Conservation (phyloP, 2,329 filamentous ascomycete genomes). For the Xylariomycetidae sp. region DNA sequence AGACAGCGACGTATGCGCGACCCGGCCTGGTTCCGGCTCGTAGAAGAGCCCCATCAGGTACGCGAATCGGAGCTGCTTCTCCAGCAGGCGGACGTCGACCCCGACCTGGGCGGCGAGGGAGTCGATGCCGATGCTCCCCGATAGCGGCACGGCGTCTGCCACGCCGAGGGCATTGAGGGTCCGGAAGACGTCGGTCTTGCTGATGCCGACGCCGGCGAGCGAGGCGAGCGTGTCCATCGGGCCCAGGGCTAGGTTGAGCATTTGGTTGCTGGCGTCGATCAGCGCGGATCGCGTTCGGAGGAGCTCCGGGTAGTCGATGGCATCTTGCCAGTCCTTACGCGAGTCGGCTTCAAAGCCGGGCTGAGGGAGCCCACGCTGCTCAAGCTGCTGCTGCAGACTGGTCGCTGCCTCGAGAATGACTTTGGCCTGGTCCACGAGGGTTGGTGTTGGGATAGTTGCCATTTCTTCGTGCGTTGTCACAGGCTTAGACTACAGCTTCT, state of each 20-base stretch:
- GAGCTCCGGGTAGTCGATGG: constrained; percentile 3
- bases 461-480: too few relatives aligned
- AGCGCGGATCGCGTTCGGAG: constrained; percentile 6
- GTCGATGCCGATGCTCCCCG: too few relatives aligned
- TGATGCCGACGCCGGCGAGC: too few relatives aligned
- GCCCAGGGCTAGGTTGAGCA: too few relatives aligned
- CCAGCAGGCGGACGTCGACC: constrained; percentile 1
- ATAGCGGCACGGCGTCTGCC: too few relatives aligned
- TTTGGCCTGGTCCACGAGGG: constrained; percentile 7
- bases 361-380: constrained; percentile 4
- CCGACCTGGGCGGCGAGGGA: too few relatives aligned
- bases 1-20: constrained; percentile 11
- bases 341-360: too few relatives aligned
- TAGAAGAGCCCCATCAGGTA: constrained; percentile 11
- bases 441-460: constrained; percentile 5
- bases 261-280: constrained; percentile 9
- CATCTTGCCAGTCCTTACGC: constrained; percentile 10
- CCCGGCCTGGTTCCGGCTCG: constrained; percentile 4
- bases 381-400: constrained; percentile 8
- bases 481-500: too few relatives aligned
- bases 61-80: constrained; percentile 11
- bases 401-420: constrained; percentile 8
- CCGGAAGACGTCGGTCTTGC: too few relatives aligned
- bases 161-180: too few relatives aligned
- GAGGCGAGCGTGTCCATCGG: too few relatives aligned